phyloP scores from a whole-genome alignment of 257 asterid genomes.

The Sherardia arvensis region DNA sequence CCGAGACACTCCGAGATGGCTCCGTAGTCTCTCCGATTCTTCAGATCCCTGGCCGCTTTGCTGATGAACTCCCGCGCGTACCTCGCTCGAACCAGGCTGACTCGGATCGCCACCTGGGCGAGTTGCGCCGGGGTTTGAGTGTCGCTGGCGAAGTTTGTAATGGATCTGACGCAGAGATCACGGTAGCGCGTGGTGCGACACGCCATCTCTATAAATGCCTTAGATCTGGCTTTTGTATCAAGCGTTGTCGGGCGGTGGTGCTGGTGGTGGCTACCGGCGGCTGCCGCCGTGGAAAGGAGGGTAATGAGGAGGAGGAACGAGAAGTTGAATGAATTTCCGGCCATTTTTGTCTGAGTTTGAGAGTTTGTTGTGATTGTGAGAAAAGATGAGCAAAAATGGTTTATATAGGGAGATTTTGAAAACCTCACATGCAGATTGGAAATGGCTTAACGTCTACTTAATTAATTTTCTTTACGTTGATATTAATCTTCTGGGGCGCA shows the following conservation, averaged over 20 bases:
- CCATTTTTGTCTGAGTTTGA: conserved; percentile 8
- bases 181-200: conserved; percentile 40
- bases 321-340: conserved; percentile 4
- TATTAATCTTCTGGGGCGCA: not conserved
- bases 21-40: conserved; percentile 26
- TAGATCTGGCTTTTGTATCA: conserved; percentile 20
- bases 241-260: not conserved
- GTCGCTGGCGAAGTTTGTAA: conserved; percentile 20
- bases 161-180: conserved; percentile 27
- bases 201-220: conserved; percentile 35
- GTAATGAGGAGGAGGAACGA: conserved; percentile 17
- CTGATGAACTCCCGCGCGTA: conserved; percentile 37
- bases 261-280: not conserved
- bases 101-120: conserved; percentile 44
- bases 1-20: conserved; percentile 46
- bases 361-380: not conserved
- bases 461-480: not conserved
- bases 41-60: conserved; percentile 31
- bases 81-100: conserved; percentile 39
- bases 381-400: conserved; percentile 1
- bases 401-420: not conserved
- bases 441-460: not conserved
- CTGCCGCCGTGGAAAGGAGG: conserved; percentile 4
- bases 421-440: not conserved
- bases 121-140: conserved; percentile 30